A percentile compares a stretch with the other conserved stretches of the same genome.
Conservation (phyloP, 2,329 filamentous ascomycete genomes). For the Fusarium avenaceum region DNA sequence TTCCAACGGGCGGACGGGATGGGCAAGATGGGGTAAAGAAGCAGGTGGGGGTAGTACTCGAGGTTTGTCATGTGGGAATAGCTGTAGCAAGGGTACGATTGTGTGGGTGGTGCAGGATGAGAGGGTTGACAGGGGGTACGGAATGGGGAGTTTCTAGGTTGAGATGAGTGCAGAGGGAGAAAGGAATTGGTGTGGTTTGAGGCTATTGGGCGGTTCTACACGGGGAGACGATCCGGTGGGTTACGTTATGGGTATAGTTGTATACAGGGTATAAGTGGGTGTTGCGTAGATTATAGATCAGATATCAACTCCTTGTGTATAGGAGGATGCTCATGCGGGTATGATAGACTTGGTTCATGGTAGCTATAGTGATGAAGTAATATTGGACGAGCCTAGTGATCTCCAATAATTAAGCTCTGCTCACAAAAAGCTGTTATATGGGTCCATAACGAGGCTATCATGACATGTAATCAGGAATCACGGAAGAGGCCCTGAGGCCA, state of each 20-base stretch:
- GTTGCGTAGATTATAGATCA: slow-evolving; percentile 12
- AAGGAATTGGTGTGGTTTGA: slow-evolving; percentile 17
- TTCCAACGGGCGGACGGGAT: slow-evolving; percentile 27
- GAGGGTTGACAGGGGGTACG: slow-evolving; percentile 23
- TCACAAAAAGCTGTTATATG: not conserved
- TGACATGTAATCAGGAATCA: slow-evolving; percentile 19
- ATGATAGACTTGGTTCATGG: slow-evolving; percentile 13
- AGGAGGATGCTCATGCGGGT: slow-evolving; percentile 7
- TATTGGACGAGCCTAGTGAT: slow-evolving; percentile 1
- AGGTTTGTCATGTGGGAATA: slow-evolving; percentile 40
- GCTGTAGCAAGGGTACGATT: slow-evolving; percentile 20
- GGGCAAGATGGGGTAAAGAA: slow-evolving; percentile 19
- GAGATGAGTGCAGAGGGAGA: slow-evolving; percentile 30
- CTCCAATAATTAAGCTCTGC: no score
- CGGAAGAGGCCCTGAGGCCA: not conserved
- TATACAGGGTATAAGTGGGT: not conserved
- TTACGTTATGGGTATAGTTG: slow-evolving; percentile 1
- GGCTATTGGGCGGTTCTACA: slow-evolving; percentile 15
- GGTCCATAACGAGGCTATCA: not conserved
- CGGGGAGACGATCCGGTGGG: slow-evolving; percentile 17
- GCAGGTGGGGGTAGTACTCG: not conserved
- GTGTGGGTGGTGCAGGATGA: not conserved
- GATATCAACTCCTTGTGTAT: slow-evolving; percentile 7
- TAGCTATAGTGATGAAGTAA: not conserved
- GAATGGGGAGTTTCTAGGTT: slow-evolving; percentile 33